phyloP scores from a whole-genome alignment of 1,284 basidiomycete species.

The Hypsizygus ulmarius region DNA sequence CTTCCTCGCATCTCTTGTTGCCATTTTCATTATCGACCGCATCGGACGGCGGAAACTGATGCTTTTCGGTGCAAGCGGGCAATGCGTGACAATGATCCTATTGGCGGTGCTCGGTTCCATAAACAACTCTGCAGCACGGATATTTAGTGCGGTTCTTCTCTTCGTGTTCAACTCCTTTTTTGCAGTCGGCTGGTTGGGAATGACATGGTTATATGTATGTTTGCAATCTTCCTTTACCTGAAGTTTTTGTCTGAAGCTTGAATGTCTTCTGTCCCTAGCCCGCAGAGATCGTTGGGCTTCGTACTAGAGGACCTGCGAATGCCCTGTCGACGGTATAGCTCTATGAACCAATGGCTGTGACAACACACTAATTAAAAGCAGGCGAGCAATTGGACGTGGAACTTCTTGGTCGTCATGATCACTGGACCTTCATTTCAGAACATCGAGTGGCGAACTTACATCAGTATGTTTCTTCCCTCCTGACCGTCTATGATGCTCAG shows the following conservation, averaged over 20 bases:
- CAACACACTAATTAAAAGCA: conserved; percentile 3
- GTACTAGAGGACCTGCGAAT: conserved; percentile 66
- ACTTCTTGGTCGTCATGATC: conserved; percentile 63
- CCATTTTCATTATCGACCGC: conserved; percentile 53
- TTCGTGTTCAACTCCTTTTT: conserved; percentile 71
- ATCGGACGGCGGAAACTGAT: conserved; percentile 63
- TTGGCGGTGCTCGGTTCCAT: conserved; percentile 54
- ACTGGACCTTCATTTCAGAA: conserved; percentile 62
- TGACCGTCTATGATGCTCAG: background rate
- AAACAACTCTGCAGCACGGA: conserved; percentile 44
- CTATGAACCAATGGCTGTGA: background rate
- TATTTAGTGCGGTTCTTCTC: conserved; percentile 56
- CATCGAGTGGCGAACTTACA: conserved; percentile 63
- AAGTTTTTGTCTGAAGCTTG: background rate
- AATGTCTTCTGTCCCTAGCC: conserved; percentile 34
- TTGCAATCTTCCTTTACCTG: background rate
- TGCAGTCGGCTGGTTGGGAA: conserved; percentile 65
- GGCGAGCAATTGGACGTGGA: conserved; percentile 61
- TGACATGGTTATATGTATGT: conserved; percentile 67
- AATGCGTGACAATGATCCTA: conserved; percentile 59
- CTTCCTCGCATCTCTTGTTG: conserved; percentile 57
- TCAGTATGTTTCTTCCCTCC: conserved; percentile 35
- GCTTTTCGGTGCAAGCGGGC: conserved; percentile 57
- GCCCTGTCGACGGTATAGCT: conserved; percentile 50
- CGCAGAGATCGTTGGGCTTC: conserved; percentile 62